Conservation (phyloP, 345 rosid genomes). For the Punica granatum region DNA sequence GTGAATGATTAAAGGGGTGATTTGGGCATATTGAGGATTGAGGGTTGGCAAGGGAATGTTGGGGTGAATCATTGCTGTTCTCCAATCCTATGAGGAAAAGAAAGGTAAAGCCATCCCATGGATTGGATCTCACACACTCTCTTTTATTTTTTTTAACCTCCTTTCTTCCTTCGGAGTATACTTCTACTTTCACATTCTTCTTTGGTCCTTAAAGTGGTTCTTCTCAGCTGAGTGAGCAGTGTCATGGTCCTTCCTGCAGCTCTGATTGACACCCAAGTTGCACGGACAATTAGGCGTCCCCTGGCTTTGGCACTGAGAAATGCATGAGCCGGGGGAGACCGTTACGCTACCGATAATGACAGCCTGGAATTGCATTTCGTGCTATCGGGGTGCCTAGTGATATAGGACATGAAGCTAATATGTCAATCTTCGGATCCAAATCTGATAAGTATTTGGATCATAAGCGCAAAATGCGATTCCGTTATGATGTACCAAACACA, state of each 20-base stretch:
- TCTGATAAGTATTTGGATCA: too few relatives aligned
- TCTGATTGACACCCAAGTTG: too few relatives aligned
- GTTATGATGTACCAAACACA: too few relatives aligned
- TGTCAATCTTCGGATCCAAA: too few relatives aligned
- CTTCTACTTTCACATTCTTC: not conserved
- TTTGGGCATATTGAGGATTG: conserved; percentile 11
- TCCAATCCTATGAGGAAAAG: conserved; percentile 32
- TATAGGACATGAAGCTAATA: too few relatives aligned
- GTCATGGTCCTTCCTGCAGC: not conserved
- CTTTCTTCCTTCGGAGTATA: not conserved
- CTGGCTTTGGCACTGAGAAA: too few relatives aligned
- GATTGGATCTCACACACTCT: not conserved
- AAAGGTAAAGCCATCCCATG: not conserved
- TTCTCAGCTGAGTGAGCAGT: not conserved
- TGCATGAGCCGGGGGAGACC: too few relatives aligned
- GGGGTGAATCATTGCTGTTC: conserved; percentile 70
- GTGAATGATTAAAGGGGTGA: conserved; percentile 29
- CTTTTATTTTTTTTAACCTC: not conserved
- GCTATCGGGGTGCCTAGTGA: too few relatives aligned
- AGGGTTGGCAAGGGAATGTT: conserved; percentile 17
- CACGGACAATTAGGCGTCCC: too few relatives aligned
- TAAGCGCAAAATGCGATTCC: too few relatives aligned
- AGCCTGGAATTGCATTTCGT: too few relatives aligned
- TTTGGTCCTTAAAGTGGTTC: not conserved
- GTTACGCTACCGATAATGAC: too few relatives aligned